Conservation (phyloP, 768 basidiomycete genomes). For the Kwoniella sp. region DNA sequence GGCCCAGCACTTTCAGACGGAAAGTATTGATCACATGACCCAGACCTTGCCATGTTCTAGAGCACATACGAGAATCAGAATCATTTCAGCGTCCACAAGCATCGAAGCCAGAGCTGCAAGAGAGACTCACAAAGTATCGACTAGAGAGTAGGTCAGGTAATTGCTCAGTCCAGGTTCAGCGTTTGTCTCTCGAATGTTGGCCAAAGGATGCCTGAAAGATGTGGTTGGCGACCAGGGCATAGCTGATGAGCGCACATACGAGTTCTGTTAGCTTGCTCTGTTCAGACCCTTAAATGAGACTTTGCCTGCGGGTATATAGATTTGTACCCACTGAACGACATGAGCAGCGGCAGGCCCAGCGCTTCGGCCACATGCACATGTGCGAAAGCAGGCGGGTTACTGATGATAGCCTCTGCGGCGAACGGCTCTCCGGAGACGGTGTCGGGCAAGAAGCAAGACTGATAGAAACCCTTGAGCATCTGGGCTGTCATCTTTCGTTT, state of each 20-base stretch:
- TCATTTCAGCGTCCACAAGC: constrained; percentile 1
- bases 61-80: not conserved
- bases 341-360: constrained; percentile 32
- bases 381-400: constrained; percentile 34
- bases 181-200: constrained; percentile 63
- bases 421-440: constrained; percentile 23
- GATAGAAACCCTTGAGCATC: constrained; percentile 63
- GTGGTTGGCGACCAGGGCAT: constrained; percentile 68
- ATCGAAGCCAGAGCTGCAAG: not conserved
- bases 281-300: no score
- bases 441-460: constrained; percentile 36
- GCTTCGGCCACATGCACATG: constrained; percentile 40
- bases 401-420: constrained; percentile 36
- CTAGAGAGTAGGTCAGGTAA: constrained; percentile 63
- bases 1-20: constrained; percentile 60
- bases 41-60: constrained; percentile 56
- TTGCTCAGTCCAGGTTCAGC: constrained; percentile 63
- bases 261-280: not conserved
- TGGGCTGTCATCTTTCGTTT: constrained; percentile 66
- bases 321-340: constrained; percentile 57
- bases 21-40: constrained; percentile 65
- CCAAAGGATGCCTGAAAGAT: constrained; percentile 65
- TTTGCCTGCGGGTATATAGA: not conserved
- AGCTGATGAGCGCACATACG: constrained; percentile 54
- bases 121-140: constrained; percentile 61